Conservation (phyloP, 2,329 filamentous ascomycete genomes). For the Chrysosporium keratinophilum region DNA sequence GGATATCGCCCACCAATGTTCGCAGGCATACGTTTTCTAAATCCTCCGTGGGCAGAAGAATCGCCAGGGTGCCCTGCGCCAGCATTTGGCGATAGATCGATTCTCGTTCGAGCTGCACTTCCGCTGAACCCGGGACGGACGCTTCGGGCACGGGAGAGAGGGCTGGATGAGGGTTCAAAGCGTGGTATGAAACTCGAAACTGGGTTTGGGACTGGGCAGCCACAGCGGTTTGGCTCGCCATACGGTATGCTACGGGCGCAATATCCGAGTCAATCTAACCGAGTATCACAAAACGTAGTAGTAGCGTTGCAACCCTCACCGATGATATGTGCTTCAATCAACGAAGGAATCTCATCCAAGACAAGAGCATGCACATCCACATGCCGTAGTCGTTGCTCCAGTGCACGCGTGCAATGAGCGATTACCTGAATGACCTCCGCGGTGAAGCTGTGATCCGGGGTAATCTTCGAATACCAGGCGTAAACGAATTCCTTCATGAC, state of each 20-base stretch:
- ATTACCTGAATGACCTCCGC: conserved; percentile 82
- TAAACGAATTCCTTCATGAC: conserved; percentile 84
- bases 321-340: conserved; percentile 68
- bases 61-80: conserved; percentile 68
- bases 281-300: neutral
- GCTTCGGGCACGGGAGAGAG: conserved; percentile 63
- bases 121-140: conserved; percentile 41
- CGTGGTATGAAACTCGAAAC: conserved; percentile 66
- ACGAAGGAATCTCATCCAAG: conserved; percentile 75
- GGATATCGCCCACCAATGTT: conserved; percentile 71
- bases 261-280: neutral
- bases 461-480: conserved; percentile 88
- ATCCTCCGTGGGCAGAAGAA: conserved; percentile 85
- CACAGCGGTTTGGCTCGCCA: conserved; percentile 50
- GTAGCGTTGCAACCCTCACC: conserved; percentile 25
- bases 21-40: conserved; percentile 78
- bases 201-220: conserved; percentile 52
- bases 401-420: conserved; percentile 75
- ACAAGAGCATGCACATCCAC: conserved; percentile 74
- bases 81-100: conserved; percentile 74
- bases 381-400: conserved; percentile 75
- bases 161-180: conserved; percentile 68
- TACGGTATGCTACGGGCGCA: conserved; percentile 55
- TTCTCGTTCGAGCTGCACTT: conserved; percentile 65
- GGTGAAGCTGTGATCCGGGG: conserved; percentile 76